Evolutionary conservation across 148 eudicot species (phyloP).

Genomic region (Chenopodium formosanum): DNA sequence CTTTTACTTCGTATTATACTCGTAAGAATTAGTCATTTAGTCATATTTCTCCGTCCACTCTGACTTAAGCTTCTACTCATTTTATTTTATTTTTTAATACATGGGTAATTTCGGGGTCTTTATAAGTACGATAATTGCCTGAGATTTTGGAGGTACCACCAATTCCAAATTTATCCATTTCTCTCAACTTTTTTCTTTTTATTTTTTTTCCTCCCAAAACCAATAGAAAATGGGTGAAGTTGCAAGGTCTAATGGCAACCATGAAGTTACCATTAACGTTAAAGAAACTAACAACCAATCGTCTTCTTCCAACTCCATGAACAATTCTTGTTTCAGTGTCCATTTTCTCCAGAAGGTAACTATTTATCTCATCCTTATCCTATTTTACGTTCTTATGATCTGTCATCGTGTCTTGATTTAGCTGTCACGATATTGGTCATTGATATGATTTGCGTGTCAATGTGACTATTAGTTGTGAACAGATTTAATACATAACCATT

Average conservation of each 20-base stretch:
- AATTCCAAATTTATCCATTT: neutral
- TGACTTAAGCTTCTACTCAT: neutral
- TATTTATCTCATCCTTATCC: neutral
- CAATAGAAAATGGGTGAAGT: conserved; percentile 50
- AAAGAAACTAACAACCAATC: conserved; percentile 29
- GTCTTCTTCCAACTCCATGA: conserved; percentile 24
- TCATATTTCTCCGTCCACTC: neutral
- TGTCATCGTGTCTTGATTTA: no score
- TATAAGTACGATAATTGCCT: conserved; percentile 24
- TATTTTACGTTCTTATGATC: no score
- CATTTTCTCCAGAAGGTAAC: conserved; percentile 67
- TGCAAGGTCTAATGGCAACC: conserved; percentile 51
- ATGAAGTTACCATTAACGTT: conserved; percentile 44
- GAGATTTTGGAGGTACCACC: conserved; percentile 1
- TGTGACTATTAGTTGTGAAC: neutral
- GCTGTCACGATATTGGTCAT: no score
- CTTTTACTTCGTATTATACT: neutral
- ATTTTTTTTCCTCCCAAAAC: neutral
- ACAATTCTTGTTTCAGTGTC: conserved; percentile 34
- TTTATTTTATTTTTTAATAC: neutral
- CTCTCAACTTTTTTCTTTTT: no score
- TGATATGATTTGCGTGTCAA: no score
- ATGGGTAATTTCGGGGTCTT: neutral
- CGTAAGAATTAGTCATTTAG: neutral
- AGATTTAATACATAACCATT: no score